phyloP scores from a whole-genome alignment of 116 monocot genomes.

The Posidonia oceanica region DNA sequence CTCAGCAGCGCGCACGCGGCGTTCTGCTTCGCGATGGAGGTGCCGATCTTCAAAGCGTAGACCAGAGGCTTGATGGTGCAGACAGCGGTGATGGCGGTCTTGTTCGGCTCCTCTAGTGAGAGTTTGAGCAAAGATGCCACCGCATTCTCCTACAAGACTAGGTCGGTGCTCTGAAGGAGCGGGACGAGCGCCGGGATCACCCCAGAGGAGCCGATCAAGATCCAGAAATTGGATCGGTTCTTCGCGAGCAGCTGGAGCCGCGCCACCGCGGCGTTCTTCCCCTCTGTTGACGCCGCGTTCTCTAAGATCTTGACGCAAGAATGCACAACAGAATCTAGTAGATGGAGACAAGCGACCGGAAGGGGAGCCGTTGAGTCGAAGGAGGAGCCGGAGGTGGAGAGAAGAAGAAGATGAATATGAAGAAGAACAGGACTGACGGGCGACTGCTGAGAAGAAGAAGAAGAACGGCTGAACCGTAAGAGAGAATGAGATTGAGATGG shows the following conservation, averaged over 20 bases:
- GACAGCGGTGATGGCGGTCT: constrained; percentile 35
- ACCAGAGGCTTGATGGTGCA: constrained; percentile 83
- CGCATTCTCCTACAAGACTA: constrained; percentile 73
- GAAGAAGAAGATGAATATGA: no score
- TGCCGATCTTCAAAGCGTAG: constrained; percentile 75
- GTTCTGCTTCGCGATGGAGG: constrained; percentile 73
- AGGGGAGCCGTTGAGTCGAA: no score
- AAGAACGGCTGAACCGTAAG: no score
- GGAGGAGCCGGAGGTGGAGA: no score
- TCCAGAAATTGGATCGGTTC: constrained; percentile 71
- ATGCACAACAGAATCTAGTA: neutral
- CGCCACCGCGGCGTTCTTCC: constrained; percentile 41
- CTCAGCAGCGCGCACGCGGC: constrained; percentile 89
- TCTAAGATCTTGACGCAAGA: constrained; percentile 19
- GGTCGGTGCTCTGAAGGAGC: constrained; percentile 64
- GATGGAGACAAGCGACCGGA: no score
- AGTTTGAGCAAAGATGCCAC: constrained; percentile 89
- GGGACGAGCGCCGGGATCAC: constrained; percentile 55
- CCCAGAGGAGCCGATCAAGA: constrained; percentile 54
- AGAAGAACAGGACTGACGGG: no score
- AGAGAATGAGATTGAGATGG: no score
- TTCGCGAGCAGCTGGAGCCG: constrained; percentile 68
- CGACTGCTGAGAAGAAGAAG: no score
- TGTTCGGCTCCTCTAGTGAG: constrained; percentile 73
- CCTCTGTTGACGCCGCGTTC: constrained; percentile 28